These are phyloP conservation scores for Bolboschoenus planiculmis DNA, from an alignment of 176 grass and related monocot genomes.

Conservation along the genomic window DNA sequence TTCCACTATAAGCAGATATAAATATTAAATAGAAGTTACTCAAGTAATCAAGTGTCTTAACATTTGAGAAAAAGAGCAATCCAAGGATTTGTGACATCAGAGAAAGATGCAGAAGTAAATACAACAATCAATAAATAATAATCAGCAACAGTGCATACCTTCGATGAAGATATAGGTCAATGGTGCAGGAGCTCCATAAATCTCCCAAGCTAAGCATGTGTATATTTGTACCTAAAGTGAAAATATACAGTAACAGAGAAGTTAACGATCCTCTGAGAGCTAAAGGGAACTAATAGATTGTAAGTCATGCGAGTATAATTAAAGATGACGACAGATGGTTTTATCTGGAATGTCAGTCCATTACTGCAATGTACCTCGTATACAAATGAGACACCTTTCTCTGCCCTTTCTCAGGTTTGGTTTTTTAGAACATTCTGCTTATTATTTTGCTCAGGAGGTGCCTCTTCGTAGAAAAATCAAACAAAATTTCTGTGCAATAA, in stretches of 20 bases:
- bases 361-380: neutral
- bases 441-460: neutral
- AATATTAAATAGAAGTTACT: neutral
- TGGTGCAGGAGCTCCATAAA: conserved; percentile 78
- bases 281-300: neutral
- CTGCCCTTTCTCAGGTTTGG: neutral
- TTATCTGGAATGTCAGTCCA: neutral
- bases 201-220: conserved; percentile 89
- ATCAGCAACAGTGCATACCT: conserved; percentile 39
- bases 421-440: neutral
- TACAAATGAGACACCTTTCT: neutral
- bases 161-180: conserved; percentile 83
- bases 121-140: neutral
- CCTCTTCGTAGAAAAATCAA: neutral
- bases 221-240: conserved; percentile 80
- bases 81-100: neutral
- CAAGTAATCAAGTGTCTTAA: neutral
- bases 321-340: neutral
- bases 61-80: neutral
- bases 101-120: neutral
- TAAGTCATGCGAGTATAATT: neutral
- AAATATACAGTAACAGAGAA: neutral
- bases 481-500: neutral
- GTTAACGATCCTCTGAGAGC: neutral
- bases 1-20: neutral